phyloP scores from a whole-genome alignment of 371 early-diverging fungal genomes.

The Mortierella sp. region DNA sequence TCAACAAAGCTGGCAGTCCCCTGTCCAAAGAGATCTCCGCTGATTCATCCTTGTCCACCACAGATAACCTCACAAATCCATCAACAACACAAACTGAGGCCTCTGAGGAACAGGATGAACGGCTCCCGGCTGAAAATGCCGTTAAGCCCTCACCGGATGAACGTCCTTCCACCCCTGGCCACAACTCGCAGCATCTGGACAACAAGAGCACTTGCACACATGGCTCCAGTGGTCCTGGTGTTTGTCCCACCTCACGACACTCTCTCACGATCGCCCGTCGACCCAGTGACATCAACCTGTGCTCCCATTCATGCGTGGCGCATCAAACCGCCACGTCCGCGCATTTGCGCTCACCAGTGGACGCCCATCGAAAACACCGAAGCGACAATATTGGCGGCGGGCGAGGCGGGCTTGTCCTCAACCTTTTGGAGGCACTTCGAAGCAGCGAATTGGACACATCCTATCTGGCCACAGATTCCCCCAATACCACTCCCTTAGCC shows the following conservation, averaged over 20 bases:
- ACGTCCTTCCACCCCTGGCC: too few species aligned
- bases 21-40: too few species aligned
- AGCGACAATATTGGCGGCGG: constrained; percentile 21
- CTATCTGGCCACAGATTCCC: background rate
- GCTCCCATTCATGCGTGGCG: background rate
- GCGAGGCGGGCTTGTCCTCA: constrained; percentile 12
- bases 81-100: background rate
- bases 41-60: background rate
- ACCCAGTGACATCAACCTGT: constrained; percentile 22
- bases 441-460: constrained; percentile 11
- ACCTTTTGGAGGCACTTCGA: constrained; percentile 33
- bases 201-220: constrained; percentile 13
- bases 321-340: too few species aligned
- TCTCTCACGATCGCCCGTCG: constrained; percentile 25
- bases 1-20: background rate
- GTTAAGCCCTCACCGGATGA: too few species aligned
- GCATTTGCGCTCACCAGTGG: constrained; percentile 1
- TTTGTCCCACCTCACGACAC: constrained; percentile 13
- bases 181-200: too few species aligned
- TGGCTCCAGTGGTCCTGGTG: constrained; percentile 1
- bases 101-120: background rate
- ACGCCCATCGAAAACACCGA: constrained; percentile 13
- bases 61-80: background rate
- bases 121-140: too few species aligned
- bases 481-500: background rate